Evolutionary conservation across 2,329 filamentous ascomycete species (phyloP).

Genomic region (Lasiodiplodia theobromae): DNA sequence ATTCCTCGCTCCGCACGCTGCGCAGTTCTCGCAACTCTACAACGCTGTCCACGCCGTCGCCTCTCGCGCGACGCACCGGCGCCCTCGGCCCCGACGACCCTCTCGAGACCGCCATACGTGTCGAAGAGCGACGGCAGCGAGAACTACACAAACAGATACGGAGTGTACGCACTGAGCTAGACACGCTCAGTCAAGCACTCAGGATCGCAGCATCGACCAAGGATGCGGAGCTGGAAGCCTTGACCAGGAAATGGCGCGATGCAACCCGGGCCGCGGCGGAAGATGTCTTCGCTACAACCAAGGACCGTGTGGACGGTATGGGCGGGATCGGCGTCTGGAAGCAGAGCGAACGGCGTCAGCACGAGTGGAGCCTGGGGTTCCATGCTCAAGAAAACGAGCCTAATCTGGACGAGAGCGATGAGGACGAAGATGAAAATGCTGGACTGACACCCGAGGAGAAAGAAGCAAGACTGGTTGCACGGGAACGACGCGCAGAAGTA

Average conservation of each 20-base stretch:
- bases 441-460: conserved; percentile 43
- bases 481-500: conserved; percentile 53
- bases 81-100: conserved; percentile 17
- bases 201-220: conserved; percentile 43
- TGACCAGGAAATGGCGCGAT: conserved; percentile 67
- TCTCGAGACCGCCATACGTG: conserved; percentile 7
- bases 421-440: conserved; percentile 47
- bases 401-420: conserved; percentile 36
- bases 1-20: conserved; percentile 40
- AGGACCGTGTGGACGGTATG: conserved; percentile 67
- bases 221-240: conserved; percentile 62
- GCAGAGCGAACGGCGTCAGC: conserved; percentile 44
- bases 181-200: conserved; percentile 54
- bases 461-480: conserved; percentile 42
- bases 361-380: conserved; percentile 48
- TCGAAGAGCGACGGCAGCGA: conserved; percentile 22
- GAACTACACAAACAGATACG: conserved; percentile 30
- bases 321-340: conserved; percentile 67
- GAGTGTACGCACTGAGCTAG: conserved; percentile 46
- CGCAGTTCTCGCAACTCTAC: conserved; percentile 18
- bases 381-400: conserved; percentile 41
- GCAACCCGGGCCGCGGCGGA: conserved; percentile 71
- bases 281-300: conserved; percentile 68
- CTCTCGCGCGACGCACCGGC: conserved; percentile 16
- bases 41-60: conserved; percentile 30